Percentiles rank a stretch among this genome's conserved stretches.
phyloP scores from a whole-genome alignment of 768 basidiomycete species.

The Hysterangium stoloniferum region DNA sequence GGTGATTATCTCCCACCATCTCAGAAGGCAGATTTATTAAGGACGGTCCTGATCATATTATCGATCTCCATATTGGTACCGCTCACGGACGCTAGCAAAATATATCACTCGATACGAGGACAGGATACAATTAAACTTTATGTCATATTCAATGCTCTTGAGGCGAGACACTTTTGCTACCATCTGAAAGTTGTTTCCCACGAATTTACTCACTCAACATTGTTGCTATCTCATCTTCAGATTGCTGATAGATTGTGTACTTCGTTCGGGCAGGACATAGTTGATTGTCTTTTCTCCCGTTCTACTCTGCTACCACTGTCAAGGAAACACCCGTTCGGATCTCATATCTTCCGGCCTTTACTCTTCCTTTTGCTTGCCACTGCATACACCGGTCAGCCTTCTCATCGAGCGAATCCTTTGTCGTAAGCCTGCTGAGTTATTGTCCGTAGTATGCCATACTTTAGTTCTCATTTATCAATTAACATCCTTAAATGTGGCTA shows the following conservation, averaged over 20 bases:
- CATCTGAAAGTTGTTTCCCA: neutral
- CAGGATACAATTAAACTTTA: conserved; percentile 99
- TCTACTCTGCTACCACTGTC: conserved; percentile 78
- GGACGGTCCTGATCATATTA: conserved; percentile 63
- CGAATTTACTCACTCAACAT: neutral
- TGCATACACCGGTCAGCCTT: conserved; percentile 65
- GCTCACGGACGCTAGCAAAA: conserved; percentile 91
- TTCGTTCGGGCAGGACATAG: conserved; percentile 94
- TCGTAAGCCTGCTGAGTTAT: conserved; percentile 3
- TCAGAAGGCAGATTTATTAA: conserved; percentile 90
- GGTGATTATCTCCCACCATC: conserved; percentile 54
- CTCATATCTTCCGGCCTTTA: conserved; percentile 67
- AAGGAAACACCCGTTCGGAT: conserved; percentile 48
- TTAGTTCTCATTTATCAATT: conserved; percentile 96
- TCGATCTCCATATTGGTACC: conserved; percentile 71
- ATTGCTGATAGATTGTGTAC: conserved; percentile 93
- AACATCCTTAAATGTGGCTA: conserved; percentile 90
- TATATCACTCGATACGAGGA: conserved; percentile 95
- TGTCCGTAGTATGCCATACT: conserved; percentile 64
- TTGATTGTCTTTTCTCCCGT: conserved; percentile 92
- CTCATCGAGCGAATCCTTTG: neutral
- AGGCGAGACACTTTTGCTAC: conserved; percentile 50
- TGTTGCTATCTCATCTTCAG: conserved; percentile 33
- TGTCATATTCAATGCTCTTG: conserved; percentile 97
- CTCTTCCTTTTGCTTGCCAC: conserved; percentile 78